Evolutionary conservation across 202 grass and related monocot genomes (phyloP), one percentile per base, ranked within the genome.

Genomic region (Eragrostis tef): DNA sequence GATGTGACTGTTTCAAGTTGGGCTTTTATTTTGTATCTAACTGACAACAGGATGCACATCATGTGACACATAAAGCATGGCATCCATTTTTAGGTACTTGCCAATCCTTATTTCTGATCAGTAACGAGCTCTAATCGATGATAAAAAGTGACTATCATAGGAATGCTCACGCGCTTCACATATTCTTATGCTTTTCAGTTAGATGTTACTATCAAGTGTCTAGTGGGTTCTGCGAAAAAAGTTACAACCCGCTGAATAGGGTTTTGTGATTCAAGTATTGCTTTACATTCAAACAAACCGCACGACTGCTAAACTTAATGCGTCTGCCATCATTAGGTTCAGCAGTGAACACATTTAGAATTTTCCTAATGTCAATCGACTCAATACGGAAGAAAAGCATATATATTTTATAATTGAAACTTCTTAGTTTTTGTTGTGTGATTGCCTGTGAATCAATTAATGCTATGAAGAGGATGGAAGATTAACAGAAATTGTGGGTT

Each of bases 141-240:
- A 61, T 26, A 73, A 85, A 68, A 73, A 48, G 68, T 63, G 62
- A 63, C 72, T 79, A 46, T 74, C 53, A 27, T 83, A 16, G 84
- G 84, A 79, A 45, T 52, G 39, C 34, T 83, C 64, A 71, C 53
- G 74, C 48, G 65, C 6, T 64, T 77, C 84, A 83, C 84, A 87
- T 87, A 63, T 80, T 83, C 53, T 73, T 48, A 49, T 47, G 24
- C 27, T 75, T 86, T 90, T 86, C 70, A 66, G 88, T 90, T 90
- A 81, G 34, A 90, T 87, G 84, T 80, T 71, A 71, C 69, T 64
- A 71, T 83, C 80, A 90, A 70, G 54, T 66, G 54, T 16, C 39
- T 70, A 79, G 31, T 78, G 44, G 20, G 22, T 89, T 73, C 78
- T 46, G 50, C 24, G n/a, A 52, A 58, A 45, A 47, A 34, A 44